Evolutionary conservation across 768 basidiomycete genomes (phyloP), one percentile per base, ranked within the genome.

Genomic region (Leccinum subtestaceum): DNA sequence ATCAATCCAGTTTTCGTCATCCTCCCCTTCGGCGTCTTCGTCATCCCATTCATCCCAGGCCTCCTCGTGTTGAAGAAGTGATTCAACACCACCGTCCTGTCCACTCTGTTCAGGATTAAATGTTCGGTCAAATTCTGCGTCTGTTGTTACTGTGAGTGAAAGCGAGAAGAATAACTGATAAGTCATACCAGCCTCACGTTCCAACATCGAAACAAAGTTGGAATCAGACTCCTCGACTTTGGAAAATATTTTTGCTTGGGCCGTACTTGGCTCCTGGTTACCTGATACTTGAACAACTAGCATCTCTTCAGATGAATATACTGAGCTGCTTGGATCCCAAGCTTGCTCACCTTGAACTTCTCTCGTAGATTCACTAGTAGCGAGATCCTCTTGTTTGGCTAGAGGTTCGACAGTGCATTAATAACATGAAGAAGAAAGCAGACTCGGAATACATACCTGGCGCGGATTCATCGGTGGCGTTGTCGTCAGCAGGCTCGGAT

Each of bases 21-120:
- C 70, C 31, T 80, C 84, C 38, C 75, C 80, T 57, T 81, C 82
- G n/a, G 74, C 80, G 49, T 77, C 78, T 13, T 70, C 64, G 29
- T 74, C 68, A 40, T 67, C 61, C 63, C 72, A 74, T 27, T 71
- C 68, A 27, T 73, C 71, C 73, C 72, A 74, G 1, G 55, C 56
- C 21, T 60, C 59, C 2, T 66, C 62, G 17, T 63, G 58, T 27
- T 52, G 63, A 21, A 62, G 61, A 13, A 56, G 13, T 23, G 51
- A 56, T 58, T 64, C 70, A 50, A 63, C 52, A 53, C 58, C 63
- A 57, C 57, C 52, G 59, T 62, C 56, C 36, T 66, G 62, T 60
- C 57, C 59, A 5, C 25, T 67, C 36, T 61, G 58, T 51, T 62
- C 58, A 38, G 59, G 21, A n/a, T 32, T 60, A 52, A 61, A 69